These are phyloP conservation scores for Serpula lacrymans DNA, from an alignment of 768 basidiomycete genomes.

Conservation along the genomic window DNA sequence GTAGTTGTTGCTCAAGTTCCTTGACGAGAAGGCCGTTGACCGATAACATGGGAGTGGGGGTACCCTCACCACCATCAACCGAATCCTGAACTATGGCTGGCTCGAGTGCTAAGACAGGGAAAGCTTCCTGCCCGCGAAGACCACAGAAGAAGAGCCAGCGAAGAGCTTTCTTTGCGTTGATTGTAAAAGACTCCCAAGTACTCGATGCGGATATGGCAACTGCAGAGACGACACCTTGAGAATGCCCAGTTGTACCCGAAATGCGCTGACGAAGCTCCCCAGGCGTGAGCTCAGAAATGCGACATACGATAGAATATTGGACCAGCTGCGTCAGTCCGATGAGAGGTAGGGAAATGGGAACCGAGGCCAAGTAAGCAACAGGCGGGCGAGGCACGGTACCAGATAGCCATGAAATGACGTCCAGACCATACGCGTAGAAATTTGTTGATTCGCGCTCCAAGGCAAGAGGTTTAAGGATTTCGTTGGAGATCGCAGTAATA, in stretches of 20 bases:
- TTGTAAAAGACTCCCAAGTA: slow-evolving; percentile 68
- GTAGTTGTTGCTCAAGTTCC: slow-evolving; percentile 77
- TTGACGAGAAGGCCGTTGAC: slow-evolving; percentile 77
- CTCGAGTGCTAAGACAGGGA: slow-evolving; percentile 89
- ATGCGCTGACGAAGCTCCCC: slow-evolving; percentile 75
- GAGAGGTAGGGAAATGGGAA: slow-evolving; percentile 92
- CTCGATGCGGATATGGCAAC: slow-evolving; percentile 79
- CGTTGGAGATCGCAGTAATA: slow-evolving; percentile 56
- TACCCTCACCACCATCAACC: slow-evolving; percentile 89
- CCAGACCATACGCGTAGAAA: slow-evolving; percentile 78
- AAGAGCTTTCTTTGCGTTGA: slow-evolving; percentile 79
- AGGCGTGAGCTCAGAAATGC: slow-evolving; percentile 70
- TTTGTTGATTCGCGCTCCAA: slow-evolving; percentile 50
- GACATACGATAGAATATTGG: slow-evolving; percentile 84
- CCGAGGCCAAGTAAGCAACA: slow-evolving; percentile 82
- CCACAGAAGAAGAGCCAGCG: slow-evolving; percentile 94
- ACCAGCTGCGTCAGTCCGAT: slow-evolving; percentile 95
- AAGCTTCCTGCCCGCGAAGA: slow-evolving; percentile 88
- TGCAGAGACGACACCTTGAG: slow-evolving; percentile 96
- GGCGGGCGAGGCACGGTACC: slow-evolving; percentile 70
- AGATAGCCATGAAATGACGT: slow-evolving; percentile 82
- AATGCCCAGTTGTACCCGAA: slow-evolving; percentile 92
- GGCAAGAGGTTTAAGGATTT: slow-evolving; percentile 71
- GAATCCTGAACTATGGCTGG: slow-evolving; percentile 85
- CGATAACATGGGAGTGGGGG: slow-evolving; percentile 90